A percentile compares a stretch with the other conserved stretches of the same genome.
phyloP scores from a whole-genome alignment of 106 monocot genomes.

The Apostasia ramifera region DNA sequence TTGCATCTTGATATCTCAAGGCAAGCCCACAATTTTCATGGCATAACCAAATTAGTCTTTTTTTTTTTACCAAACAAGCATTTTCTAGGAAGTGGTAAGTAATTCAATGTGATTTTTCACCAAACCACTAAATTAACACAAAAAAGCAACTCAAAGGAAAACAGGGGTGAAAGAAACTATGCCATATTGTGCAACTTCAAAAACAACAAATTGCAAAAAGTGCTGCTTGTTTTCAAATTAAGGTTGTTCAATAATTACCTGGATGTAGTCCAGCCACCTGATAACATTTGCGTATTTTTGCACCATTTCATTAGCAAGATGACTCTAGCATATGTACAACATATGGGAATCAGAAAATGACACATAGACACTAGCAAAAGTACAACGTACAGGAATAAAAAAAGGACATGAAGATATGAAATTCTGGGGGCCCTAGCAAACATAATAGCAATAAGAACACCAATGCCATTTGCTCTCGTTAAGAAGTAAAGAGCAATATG shows the following conservation, averaged over 20 bases:
- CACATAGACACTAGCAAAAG: background rate
- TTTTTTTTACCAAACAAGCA: too few relatives aligned
- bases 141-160: too few relatives aligned
- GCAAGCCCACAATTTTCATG: too few relatives aligned
- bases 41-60: too few relatives aligned
- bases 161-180: too few relatives aligned
- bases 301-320: conserved; percentile 30
- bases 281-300: conserved; percentile 51
- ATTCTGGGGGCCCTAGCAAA: background rate
- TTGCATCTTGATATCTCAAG: too few relatives aligned
- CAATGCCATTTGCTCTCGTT: background rate
- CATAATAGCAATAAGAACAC: background rate
- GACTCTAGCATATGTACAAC: conserved; percentile 30
- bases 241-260: conserved; percentile 39
- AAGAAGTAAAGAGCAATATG: too few relatives aligned
- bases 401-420: background rate
- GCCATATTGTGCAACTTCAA: too few relatives aligned
- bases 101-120: background rate
- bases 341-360: conserved; percentile 4
- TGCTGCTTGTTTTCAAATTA: background rate
- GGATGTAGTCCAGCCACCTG: conserved; percentile 95
- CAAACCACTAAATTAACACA: background rate
- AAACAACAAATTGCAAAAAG: background rate
- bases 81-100: too few relatives aligned
- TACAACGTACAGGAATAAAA: background rate